Evolutionary conservation across 805 yeast genomes (phyloP).

Genomic region (Candida qinlingensis): DNA sequence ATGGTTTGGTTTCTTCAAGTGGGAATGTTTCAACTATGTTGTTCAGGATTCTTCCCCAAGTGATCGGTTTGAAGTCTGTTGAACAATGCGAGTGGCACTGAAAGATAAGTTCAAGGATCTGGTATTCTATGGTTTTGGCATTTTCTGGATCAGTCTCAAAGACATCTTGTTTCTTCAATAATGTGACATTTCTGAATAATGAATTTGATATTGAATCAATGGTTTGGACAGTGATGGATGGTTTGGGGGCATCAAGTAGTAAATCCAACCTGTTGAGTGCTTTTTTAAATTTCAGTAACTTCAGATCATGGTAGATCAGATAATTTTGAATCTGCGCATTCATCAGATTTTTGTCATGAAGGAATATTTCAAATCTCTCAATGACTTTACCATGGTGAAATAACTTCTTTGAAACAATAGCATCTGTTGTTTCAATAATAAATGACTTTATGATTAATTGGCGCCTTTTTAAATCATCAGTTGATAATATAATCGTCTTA

Average conservation of each 20-base stretch:
- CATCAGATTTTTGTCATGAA: slow-evolving; percentile 7
- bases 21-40: slow-evolving; percentile 9
- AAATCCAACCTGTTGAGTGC: slow-evolving; percentile 9
- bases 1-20: slow-evolving; percentile 9
- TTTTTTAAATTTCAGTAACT: slow-evolving; percentile 4
- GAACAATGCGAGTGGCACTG: slow-evolving; percentile 5
- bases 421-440: slow-evolving; percentile 1
- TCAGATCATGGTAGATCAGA: slow-evolving; percentile 14
- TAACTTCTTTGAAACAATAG: background rate
- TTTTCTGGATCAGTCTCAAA: slow-evolving; percentile 5
- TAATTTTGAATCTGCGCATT: slow-evolving; percentile 9
- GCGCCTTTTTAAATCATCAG: background rate
- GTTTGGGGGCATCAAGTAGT: background rate
- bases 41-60: slow-evolving; percentile 17
- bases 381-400: slow-evolving; percentile 9
- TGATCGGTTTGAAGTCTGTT: slow-evolving; percentile 1
- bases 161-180: slow-evolving; percentile 1
- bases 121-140: background rate
- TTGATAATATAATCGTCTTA: background rate
- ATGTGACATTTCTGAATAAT: slow-evolving; percentile 5
- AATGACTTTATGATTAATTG: slow-evolving; percentile 2
- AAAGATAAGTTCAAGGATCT: slow-evolving; percentile 7
- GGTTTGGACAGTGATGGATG: slow-evolving; percentile 6
- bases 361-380: slow-evolving; percentile 8
- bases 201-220: slow-evolving; percentile 9